Evolutionary conservation across 2,329 filamentous ascomycete species (phyloP).

Genomic region (Talaromyces albobiverticillius): DNA sequence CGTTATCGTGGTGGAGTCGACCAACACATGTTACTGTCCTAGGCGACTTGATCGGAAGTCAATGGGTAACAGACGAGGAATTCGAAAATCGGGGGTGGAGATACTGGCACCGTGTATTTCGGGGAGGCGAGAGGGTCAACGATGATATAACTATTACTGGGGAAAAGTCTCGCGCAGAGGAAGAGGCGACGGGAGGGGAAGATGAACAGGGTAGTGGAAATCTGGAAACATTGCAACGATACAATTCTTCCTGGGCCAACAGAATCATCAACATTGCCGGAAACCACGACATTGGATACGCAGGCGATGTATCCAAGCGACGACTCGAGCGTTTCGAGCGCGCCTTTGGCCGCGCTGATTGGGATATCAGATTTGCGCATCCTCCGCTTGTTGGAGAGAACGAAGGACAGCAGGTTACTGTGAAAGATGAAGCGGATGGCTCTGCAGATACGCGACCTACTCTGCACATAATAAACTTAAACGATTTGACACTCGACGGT

Average conservation of each 20-base stretch:
- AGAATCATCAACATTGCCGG: slow-evolving; percentile 86
- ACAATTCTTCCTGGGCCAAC: slow-evolving; percentile 62
- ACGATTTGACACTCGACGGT: slow-evolving; percentile 89
- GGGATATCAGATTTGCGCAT: slow-evolving; percentile 74
- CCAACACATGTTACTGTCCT: slow-evolving; percentile 88
- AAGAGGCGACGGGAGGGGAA: slow-evolving; percentile 29
- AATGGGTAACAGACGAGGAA: slow-evolving; percentile 87
- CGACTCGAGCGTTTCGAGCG: slow-evolving; percentile 78
- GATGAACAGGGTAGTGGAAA: slow-evolving; percentile 28
- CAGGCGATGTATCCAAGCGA: slow-evolving; percentile 77
- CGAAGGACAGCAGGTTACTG: no score
- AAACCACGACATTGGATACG: slow-evolving; percentile 96
- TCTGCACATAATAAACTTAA: slow-evolving; percentile 79
- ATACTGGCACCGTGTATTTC: slow-evolving; percentile 80
- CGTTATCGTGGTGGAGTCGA: slow-evolving; percentile 74
- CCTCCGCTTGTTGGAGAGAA: slow-evolving; percentile 32
- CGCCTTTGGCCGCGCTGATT: slow-evolving; percentile 84
- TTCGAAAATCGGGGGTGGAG: slow-evolving; percentile 70
- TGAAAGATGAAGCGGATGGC: not conserved
- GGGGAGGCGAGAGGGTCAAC: slow-evolving; percentile 61
- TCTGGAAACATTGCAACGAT: slow-evolving; percentile 40
- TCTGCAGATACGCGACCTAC: slow-evolving; percentile 46
- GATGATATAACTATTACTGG: slow-evolving; percentile 41
- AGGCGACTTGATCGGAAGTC: slow-evolving; percentile 87
- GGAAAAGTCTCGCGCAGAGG: slow-evolving; percentile 18